Base-by-base conservation (phyloP, 129 eudicot species). In the Flaveria bidentis region DNA sequence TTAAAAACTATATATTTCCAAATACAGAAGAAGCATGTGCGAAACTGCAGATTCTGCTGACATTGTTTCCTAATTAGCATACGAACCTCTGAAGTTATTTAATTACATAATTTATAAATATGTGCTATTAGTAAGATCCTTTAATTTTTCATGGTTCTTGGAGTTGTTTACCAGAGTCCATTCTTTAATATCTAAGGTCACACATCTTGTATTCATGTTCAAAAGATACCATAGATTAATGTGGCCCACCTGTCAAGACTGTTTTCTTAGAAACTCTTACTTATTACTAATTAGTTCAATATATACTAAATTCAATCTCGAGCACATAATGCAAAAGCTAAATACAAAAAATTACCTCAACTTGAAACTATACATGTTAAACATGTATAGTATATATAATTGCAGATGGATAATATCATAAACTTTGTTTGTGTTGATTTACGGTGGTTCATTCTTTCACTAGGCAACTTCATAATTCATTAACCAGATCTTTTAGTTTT, bases 121-220 rank as follows among this genome's bases (percentile, higher is more conserved):
- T 60, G 52, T 30, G 69, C 71, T 69, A 42, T n/a, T 44, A 69
- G 82, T 57, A 60, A 69, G 76, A 45, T 78, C 5, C 76, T 64
- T 17, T 23, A 23, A 23, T 58, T 78, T 9, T 22, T 73, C 62
- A 69, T 47, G 63, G 71, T 63, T 57, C 76, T 69, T 57, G 71
- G 61, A 47, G 36, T 45, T 69, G 76, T 28, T 69, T 52, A 63
- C 69, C 45, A 30, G 76, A 60, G 50, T 44, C 69, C 69, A 36
- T 56, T 57, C 50, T 55, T 44, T 10, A 28, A 44, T 16, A 69
- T 53, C 8, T 56, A 55, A 67, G 74, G 81, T 6, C 75, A 56
- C 39, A 28, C 15, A 56, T 67, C 55, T 66, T 18, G 47, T 60
- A 46, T 44, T 69, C 71, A 56, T 46, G 52, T 68, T 78, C 58